Conservation (phyloP, 495 filamentous ascomycete genomes). For the Xanthoparmelia taractica region DNA sequence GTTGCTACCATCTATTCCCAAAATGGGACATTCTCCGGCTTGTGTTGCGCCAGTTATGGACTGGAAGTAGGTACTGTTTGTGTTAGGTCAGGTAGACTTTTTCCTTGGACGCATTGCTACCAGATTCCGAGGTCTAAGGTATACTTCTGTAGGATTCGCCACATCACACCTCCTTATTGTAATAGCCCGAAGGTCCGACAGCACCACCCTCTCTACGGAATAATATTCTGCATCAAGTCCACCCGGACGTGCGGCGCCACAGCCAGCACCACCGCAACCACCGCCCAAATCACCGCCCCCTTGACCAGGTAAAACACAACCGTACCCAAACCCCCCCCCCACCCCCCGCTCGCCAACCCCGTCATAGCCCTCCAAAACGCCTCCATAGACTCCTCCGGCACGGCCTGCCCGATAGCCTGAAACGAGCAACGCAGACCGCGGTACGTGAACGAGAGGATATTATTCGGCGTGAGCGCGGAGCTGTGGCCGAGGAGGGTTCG, state of each 20-base stretch:
- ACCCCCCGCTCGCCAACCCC: background rate
- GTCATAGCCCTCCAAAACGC: background rate
- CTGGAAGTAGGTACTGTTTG: background rate
- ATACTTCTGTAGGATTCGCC: too few species aligned
- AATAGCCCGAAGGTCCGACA: background rate
- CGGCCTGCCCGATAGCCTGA: background rate
- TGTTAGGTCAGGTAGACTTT: background rate
- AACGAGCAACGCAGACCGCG: background rate
- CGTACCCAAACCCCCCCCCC: background rate
- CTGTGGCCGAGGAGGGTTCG: background rate
- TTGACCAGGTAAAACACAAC: background rate
- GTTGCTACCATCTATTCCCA: background rate
- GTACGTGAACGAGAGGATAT: background rate
- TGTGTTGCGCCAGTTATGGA: background rate
- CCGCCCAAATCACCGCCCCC: background rate
- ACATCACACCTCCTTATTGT: background rate
- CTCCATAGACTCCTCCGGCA: background rate
- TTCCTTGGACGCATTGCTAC: background rate
- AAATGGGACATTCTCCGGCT: background rate
- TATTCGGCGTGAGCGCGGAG: background rate
- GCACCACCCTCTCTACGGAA: background rate
- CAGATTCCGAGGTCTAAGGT: background rate
- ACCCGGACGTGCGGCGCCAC: too few species aligned
- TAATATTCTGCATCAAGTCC: too few species aligned
- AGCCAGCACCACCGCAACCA: too few species aligned